phyloP scores from a whole-genome alignment of 495 filamentous ascomycete genomes.

The Evansstolkia leycettana region DNA sequence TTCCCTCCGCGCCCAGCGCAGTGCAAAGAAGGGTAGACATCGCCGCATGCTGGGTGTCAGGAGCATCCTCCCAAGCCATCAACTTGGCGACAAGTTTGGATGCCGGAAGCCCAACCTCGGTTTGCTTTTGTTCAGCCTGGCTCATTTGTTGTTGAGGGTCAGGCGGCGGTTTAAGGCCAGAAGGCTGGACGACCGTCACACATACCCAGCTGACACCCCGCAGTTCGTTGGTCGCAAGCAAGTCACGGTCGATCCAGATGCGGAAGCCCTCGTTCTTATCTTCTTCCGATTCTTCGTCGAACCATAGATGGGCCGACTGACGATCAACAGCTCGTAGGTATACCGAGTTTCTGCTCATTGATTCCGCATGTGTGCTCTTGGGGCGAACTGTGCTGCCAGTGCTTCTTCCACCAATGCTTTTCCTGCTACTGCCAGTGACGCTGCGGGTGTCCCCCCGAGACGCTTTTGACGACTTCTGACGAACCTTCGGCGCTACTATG shows the following conservation, averaged over 20 bases:
- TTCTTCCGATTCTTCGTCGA: constrained; percentile 46
- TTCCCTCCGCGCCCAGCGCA: constrained; percentile 50
- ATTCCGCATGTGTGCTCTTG: constrained; percentile 44
- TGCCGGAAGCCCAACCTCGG: constrained; percentile 46
- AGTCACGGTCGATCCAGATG: constrained; percentile 73
- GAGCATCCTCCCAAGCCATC: constrained; percentile 72
- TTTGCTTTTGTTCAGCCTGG: constrained; percentile 41
- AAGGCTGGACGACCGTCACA: constrained; percentile 69
- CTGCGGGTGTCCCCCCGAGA: constrained; percentile 51
- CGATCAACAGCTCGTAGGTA: constrained; percentile 71
- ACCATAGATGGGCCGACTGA: constrained; percentile 51
- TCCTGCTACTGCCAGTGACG: constrained; percentile 54
- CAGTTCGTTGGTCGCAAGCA: constrained; percentile 53
- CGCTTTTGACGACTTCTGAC: constrained; percentile 44
- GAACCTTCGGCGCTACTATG: constrained; percentile 84
- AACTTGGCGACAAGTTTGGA: constrained; percentile 66
- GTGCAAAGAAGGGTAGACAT: constrained; percentile 66
- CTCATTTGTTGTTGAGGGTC: constrained; percentile 63
- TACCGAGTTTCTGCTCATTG: constrained; percentile 47
- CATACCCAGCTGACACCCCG: constrained; percentile 59
- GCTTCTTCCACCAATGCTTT: constrained; percentile 61
- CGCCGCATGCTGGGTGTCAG: constrained; percentile 62
- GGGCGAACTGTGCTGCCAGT: constrained; percentile 51
- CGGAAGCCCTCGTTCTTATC: constrained; percentile 49
- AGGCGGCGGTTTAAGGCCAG: constrained; percentile 58